These are phyloP conservation scores for Breynia disticha DNA, from an alignment of 441 rosid genomes.

Conservation along the genomic window DNA sequence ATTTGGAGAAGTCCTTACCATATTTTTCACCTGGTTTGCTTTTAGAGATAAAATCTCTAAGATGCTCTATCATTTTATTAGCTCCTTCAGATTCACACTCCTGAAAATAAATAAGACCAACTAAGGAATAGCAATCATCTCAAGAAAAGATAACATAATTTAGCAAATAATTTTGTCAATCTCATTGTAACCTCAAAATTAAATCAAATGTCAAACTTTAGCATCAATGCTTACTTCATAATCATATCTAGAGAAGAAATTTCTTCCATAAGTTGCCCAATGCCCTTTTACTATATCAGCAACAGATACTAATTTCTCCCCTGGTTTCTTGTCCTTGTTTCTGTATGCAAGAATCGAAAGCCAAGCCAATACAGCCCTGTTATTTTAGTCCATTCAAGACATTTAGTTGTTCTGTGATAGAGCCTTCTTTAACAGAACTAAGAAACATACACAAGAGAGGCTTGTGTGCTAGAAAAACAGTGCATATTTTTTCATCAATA, in stretches of 20 bases:
- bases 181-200: conserved; percentile 3
- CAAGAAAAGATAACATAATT: conserved; percentile 4
- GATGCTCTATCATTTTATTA: conserved; percentile 65
- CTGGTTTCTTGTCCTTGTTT: conserved; percentile 74
- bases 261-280: conserved; percentile 91
- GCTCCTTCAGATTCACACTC: conserved; percentile 95
- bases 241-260: conserved; percentile 88
- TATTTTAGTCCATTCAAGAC: conserved; percentile 8
- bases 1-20: conserved; percentile 37
- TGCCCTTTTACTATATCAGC: conserved; percentile 82
- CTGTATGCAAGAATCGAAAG: conserved; percentile 76
- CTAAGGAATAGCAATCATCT: conserved; percentile 14
- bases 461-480: too few species aligned
- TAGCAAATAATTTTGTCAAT: not conserved
- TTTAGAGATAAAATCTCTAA: conserved; percentile 62
- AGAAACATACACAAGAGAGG: not conserved
- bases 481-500: too few species aligned
- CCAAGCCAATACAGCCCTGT: conserved; percentile 97
- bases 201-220: conserved; percentile 3
- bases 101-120: conserved; percentile 26
- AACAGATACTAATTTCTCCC: conserved; percentile 68
- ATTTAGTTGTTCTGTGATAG: not conserved
- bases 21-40: conserved; percentile 59
- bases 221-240: conserved; percentile 54
- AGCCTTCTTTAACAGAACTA: not conserved